Percentiles rank a stretch among this genome's conserved stretches.
Conservation (phyloP, 2,329 filamentous ascomycete species). For the Aspergillus tubingensis region DNA sequence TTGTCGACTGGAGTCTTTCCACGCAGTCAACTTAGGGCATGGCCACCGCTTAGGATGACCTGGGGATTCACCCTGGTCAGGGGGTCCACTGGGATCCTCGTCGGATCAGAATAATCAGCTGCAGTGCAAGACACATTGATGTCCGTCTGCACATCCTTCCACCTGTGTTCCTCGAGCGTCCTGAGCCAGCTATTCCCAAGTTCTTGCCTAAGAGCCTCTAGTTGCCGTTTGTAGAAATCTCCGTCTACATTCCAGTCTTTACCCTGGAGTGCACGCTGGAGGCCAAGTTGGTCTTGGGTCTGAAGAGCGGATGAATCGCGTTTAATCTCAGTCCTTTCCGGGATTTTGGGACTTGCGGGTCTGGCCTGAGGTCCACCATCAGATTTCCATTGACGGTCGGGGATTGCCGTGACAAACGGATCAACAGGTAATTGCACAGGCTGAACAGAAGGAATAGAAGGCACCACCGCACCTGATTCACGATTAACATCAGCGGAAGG, state of each 20-base stretch:
- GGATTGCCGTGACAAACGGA: constrained; percentile 25
- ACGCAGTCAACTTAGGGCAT: constrained; percentile 25
- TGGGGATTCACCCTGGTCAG: constrained; percentile 41
- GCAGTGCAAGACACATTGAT: constrained; percentile 33
- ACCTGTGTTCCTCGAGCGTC: constrained; percentile 75
- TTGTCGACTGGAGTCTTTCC: neutral
- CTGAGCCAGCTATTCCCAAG: constrained; percentile 87
- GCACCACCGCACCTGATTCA: constrained; percentile 30
- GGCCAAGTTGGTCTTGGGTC: constrained; percentile 18
- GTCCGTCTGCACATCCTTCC: constrained; percentile 44
- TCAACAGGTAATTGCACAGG: constrained; percentile 32
- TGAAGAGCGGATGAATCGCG: constrained; percentile 21
- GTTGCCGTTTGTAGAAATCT: constrained; percentile 82
- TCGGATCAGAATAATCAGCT: constrained; percentile 34
- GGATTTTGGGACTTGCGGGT: constrained; percentile 26
- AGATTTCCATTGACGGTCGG: constrained; percentile 34
- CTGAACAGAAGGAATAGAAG: constrained; percentile 32
- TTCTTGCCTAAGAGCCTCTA: constrained; percentile 81
- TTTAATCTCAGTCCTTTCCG: constrained; percentile 21
- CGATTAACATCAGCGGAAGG: constrained; percentile 33
- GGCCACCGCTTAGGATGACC: constrained; percentile 45
- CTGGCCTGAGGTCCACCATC: constrained; percentile 34
- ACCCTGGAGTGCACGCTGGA: constrained; percentile 27
- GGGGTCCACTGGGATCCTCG: constrained; percentile 34
- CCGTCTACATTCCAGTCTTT: constrained; percentile 55